These are phyloP conservation scores for Toxoplasma gondii DNA, from an alignment of 169 alveolate genomes.

Conservation along the genomic window DNA sequence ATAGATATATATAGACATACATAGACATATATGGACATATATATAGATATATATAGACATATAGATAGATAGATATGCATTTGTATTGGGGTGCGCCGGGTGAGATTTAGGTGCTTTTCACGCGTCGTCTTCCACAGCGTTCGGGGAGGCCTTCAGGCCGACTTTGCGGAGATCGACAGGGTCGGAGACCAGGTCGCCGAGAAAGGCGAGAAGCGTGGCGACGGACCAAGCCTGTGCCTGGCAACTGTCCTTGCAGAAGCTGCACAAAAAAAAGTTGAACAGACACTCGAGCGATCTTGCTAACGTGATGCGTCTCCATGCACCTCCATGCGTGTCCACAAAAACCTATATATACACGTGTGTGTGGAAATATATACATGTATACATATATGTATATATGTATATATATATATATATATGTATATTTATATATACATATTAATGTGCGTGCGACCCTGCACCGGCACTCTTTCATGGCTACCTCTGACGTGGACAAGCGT, in stretches of 20 bases:
- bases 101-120: neutral
- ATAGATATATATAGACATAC: neutral
- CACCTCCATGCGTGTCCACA: too few relatives aligned
- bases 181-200: slow-evolving; percentile 24
- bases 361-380: neutral
- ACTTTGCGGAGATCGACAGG: neutral
- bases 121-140: slow-evolving; percentile 11
- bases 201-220: slow-evolving; percentile 41
- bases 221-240: slow-evolving; percentile 65
- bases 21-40: neutral
- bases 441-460: too few relatives aligned
- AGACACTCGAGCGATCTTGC: neutral
- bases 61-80: too few relatives aligned
- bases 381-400: neutral
- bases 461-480: too few relatives aligned
- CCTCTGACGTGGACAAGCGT: too few relatives aligned
- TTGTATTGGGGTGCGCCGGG: too few relatives aligned
- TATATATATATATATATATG: neutral
- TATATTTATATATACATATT: neutral
- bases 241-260: slow-evolving; percentile 50
- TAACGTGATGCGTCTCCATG: neutral
- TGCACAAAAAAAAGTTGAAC: neutral
- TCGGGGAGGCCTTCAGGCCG: neutral
- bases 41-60: too few relatives aligned
- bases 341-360: neutral